Evolutionary conservation across 441 rosid species (phyloP).

Genomic region (Aquilaria agallochum): DNA sequence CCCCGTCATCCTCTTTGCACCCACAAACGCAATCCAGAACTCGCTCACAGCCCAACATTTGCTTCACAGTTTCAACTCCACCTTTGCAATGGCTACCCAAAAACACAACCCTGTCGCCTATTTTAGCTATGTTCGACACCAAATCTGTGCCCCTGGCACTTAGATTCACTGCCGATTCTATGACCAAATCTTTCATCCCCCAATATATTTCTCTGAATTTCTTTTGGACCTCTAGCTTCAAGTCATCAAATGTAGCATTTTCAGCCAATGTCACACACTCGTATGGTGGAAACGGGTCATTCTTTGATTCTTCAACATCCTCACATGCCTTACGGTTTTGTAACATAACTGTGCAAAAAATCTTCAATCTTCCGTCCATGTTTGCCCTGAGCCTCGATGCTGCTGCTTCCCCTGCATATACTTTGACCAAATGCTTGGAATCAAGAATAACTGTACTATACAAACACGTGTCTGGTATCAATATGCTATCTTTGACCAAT

Average conservation of each 20-base stretch:
- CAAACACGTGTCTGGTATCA: slow-evolving; percentile 27
- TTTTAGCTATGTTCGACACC: slow-evolving; percentile 38
- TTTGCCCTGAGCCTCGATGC: slow-evolving; percentile 20
- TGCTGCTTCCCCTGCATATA: slow-evolving; percentile 29
- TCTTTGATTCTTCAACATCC: slow-evolving; percentile 10
- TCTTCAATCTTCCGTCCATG: slow-evolving; percentile 38
- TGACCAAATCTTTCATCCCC: slow-evolving; percentile 49
- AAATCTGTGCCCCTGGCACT: slow-evolving; percentile 31
- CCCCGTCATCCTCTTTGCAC: slow-evolving; percentile 74
- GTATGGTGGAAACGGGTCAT: slow-evolving; percentile 36
- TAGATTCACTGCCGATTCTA: slow-evolving; percentile 39
- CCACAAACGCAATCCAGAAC: slow-evolving; percentile 66
- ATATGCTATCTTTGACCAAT: slow-evolving; percentile 46
- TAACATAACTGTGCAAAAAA: slow-evolving; percentile 48
- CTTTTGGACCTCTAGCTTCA: slow-evolving; percentile 55
- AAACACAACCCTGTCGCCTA: slow-evolving; percentile 43
- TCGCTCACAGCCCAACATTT: slow-evolving; percentile 17
- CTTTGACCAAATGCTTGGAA: slow-evolving; percentile 63
- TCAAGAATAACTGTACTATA: slow-evolving; percentile 61
- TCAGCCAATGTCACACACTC: slow-evolving; percentile 57
- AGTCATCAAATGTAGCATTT: slow-evolving; percentile 56
- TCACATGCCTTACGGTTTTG: slow-evolving; percentile 17
- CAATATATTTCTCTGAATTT: slow-evolving; percentile 64
- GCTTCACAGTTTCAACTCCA: slow-evolving; percentile 21
- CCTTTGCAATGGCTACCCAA: slow-evolving; percentile 38